Evolutionary conservation across 768 basidiomycete genomes (phyloP).

Genomic region (Mycena filopes): DNA sequence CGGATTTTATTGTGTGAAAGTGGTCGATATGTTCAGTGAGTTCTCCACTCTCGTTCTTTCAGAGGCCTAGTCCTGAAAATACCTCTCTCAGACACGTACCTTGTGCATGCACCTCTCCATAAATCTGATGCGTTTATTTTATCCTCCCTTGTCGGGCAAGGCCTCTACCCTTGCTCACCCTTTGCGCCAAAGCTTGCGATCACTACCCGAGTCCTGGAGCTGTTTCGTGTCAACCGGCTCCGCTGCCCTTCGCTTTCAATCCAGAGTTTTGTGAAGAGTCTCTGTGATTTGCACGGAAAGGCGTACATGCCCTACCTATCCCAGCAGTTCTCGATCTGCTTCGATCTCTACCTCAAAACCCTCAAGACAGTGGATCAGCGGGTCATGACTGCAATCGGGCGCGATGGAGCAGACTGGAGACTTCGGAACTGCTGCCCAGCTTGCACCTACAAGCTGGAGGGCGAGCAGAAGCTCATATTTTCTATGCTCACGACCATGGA

Average conservation of each 20-base stretch:
- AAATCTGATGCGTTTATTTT: neutral
- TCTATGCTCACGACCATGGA: slow-evolving; percentile 42
- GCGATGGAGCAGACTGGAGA: slow-evolving; percentile 43
- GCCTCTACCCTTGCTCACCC: slow-evolving; percentile 29
- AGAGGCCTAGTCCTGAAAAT: too few species aligned
- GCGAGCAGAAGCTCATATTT: slow-evolving; percentile 41
- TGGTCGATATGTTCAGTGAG: neutral
- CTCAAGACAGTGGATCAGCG: slow-evolving; percentile 27
- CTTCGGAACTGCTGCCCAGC: slow-evolving; percentile 47
- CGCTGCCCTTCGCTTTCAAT: slow-evolving; percentile 31
- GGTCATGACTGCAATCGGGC: slow-evolving; percentile 39
- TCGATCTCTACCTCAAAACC: slow-evolving; percentile 49
- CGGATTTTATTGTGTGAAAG: neutral
- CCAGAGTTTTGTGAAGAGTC: slow-evolving; percentile 33
- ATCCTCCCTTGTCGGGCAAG: slow-evolving; percentile 22
- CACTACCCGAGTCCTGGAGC: slow-evolving; percentile 20
- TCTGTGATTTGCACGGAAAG: slow-evolving; percentile 32
- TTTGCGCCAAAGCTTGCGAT: slow-evolving; percentile 17
- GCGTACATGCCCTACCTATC: slow-evolving; percentile 9
- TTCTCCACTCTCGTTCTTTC: too few species aligned
- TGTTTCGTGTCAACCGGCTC: slow-evolving; percentile 16
- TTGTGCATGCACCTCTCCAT: neutral
- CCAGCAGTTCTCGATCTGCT: slow-evolving; percentile 41
- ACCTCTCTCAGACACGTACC: neutral
- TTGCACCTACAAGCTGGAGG: slow-evolving; percentile 49